Base-by-base conservation (phyloP, 169 alveolate species). In the Cytauxzoon felis region DNA sequence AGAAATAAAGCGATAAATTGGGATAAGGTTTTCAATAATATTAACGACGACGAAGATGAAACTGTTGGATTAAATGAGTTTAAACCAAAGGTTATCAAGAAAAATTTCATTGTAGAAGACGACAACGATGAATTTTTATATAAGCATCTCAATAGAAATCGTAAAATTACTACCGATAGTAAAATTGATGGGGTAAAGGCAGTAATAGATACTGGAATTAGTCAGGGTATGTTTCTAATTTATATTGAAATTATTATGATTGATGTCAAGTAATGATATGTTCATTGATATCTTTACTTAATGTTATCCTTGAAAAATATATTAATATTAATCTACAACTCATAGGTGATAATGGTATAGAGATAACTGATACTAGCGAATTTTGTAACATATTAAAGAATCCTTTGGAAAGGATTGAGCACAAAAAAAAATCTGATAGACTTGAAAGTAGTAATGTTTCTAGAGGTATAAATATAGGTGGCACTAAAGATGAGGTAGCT, bases 71-170 rank as follows among this genome's bases (percentile, higher is more conserved):
- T 52, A 13, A 79, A 52, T 1, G 62, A 49, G 27, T 9, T 19
- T n/a, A 24, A 27, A 5, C 52, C 73, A 18, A 61, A 62, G 19
- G 52, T 62, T 16, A 52, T 62, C 48, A 62, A 62, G 34, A 13
- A 40, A 2, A 29, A 26, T 1, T 27, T 38, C 1, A 16, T 62
- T 16, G 78, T 54, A 30, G 11, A 30, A 38, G 78, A 66, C 30
- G 84, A 63, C 34, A 66, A 50, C 49, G 84, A 73, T 40, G 84
- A 73, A 24, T 63, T 38, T 21, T 51, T 73, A 24, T 73, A 73
- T 64, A 52, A n/a, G 18, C 71, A 73, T 30, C 71, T 73, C 9
- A 58, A 78, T 16, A 63, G 50, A 59, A 64, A 62, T 52, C 43
- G 64, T 43, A 64, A n/a, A n/a, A n/a, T n/a, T n/a, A n/a, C 42